These are phyloP conservation scores for Nissolia schottii DNA, from an alignment of 306 rosid species.

Conservation along the genomic window DNA sequence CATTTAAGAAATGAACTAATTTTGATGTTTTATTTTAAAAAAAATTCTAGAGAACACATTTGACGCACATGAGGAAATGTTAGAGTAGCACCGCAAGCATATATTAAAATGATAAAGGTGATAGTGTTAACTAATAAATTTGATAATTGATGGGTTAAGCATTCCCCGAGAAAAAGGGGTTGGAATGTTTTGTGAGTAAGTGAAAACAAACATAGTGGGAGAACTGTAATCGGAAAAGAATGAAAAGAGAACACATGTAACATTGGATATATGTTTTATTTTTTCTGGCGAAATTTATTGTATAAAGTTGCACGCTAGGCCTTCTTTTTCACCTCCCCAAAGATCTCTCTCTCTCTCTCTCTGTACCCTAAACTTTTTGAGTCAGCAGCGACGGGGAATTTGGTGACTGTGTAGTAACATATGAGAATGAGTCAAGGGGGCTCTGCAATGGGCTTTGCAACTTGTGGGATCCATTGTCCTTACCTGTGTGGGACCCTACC, in stretches of 20 bases:
- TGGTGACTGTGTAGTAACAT: neutral
- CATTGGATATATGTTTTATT: neutral
- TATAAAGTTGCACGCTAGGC: conserved; percentile 62
- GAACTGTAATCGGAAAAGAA: conserved; percentile 1
- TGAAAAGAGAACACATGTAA: neutral
- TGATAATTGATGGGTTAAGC: neutral
- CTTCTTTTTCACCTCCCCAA: conserved; percentile 47
- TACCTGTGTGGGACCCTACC: neutral
- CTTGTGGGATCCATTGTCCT: conserved; percentile 29
- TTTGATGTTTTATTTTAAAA: too few species aligned
- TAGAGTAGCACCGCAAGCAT: neutral
- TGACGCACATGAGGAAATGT: neutral
- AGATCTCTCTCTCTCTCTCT: neutral
- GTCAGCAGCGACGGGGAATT: conserved; percentile 21
- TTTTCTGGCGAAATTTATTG: conserved; percentile 39
- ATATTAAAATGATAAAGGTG: neutral
- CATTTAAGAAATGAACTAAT: too few species aligned
- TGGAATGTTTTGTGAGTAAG: conserved; percentile 11
- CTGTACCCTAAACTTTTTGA: conserved; percentile 22
- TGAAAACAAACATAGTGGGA: conserved; percentile 20
- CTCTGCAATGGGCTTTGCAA: neutral
- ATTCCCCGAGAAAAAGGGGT: conserved; percentile 15
- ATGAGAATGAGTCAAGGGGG: neutral
- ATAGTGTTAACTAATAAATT: neutral
- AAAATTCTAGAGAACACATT: neutral